Evolutionary conservation across 768 basidiomycete species (phyloP).

Genomic region (Hemileccinum impolitum): DNA sequence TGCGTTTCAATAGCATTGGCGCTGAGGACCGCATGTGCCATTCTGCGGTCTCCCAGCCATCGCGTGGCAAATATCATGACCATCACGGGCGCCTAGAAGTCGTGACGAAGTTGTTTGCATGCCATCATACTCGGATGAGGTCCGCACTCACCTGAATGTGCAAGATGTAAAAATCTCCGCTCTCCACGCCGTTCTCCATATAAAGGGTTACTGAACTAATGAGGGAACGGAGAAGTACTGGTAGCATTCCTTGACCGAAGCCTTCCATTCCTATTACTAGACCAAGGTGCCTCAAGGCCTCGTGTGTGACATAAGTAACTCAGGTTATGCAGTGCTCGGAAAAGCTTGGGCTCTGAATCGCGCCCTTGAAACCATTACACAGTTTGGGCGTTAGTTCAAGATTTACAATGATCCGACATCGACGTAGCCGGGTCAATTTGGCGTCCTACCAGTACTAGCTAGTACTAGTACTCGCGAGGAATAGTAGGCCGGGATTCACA

Average conservation of each 20-base stretch:
- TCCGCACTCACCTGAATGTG: background rate
- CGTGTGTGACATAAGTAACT: background rate
- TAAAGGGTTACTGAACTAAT: background rate
- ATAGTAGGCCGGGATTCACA: too few relatives aligned
- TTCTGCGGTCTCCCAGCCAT: background rate
- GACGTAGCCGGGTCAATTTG: too few relatives aligned
- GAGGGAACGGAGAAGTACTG: background rate
- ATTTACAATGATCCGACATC: too few relatives aligned
- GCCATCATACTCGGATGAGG: background rate
- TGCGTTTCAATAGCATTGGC: background rate
- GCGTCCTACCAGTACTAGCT: too few relatives aligned
- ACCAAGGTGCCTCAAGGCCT: slow-evolving; percentile 3
- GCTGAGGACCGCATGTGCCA: background rate
- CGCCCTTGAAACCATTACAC: too few relatives aligned
- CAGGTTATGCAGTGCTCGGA: too few relatives aligned
- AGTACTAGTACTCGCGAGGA: too few relatives aligned
- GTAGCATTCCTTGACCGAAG: background rate
- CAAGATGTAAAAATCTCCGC: slow-evolving; percentile 5
- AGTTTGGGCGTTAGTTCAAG: too few relatives aligned
- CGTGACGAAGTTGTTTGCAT: background rate
- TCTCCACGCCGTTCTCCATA: background rate
- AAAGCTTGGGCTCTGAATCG: too few relatives aligned
- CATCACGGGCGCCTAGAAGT: background rate
- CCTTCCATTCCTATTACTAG: slow-evolving; percentile 12
- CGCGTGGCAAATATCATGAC: background rate